Base-by-base conservation (phyloP, 192 early-diverging fungal genomes). In the Backusella psychrophila region DNA sequence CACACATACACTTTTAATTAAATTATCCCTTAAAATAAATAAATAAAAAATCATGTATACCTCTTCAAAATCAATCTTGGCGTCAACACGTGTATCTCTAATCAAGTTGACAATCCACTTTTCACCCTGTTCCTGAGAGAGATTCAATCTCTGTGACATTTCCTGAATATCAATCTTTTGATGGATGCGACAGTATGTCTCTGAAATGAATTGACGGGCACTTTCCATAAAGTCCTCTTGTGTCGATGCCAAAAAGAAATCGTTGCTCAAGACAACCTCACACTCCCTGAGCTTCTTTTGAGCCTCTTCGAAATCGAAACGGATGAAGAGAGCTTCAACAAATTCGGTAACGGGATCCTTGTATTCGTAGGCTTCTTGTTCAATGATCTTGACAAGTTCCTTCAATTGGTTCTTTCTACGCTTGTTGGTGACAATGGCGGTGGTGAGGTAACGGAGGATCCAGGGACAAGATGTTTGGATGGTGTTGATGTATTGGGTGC, bases 101-200 rank as follows among this genome's bases (percentile, higher is more conserved):
- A 99, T 97, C 71, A 99, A 87, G 87, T 99, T 95, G 56, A 96
- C 96, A 70, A 99, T 96, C 96, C 96, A 98, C 85, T 97, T 97
- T 81, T 98, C 96, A 71, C 96, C 96, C 80, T 94, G 92, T 77
- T 95, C 95, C 80, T 92, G 89, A 80, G 87, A 88, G 89, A 98
- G 89, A 80, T 94, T 94, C 56, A 99, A 86, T 68, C 90, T 93
- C 78, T 91, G 89, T 68, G 92, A 92, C 77, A 99, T 86, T 36
- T 90, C 91, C n/a, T 83, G 87, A 80, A 98, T 92, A 84, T 97
- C 93, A 75, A 99, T 97, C 86, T 94, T 93, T 86, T 96, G 94
- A 87, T 99, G 95, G 75, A 99, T 97, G 66, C 96, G 90, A 88
- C 96, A 97, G 86, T 99, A 99, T 11, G 94, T 97, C 84, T 99